phyloP scores from a whole-genome alignment of 495 filamentous ascomycete genomes.

The Penicillium malachiteum region DNA sequence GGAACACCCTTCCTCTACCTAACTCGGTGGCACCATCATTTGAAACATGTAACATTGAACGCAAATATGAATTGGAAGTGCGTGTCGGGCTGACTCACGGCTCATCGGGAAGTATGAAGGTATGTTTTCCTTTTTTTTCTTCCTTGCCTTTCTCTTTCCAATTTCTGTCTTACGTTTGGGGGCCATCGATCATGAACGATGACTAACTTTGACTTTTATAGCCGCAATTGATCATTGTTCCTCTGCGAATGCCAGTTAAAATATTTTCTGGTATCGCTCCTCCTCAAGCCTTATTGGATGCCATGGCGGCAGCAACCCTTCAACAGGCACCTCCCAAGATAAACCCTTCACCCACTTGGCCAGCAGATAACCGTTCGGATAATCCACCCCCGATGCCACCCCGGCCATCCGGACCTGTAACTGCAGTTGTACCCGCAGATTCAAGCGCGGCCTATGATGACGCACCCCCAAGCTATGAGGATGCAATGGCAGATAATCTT shows the following conservation, averaged over 20 bases:
- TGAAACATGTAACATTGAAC: constrained; percentile 80
- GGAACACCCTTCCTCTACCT: constrained; percentile 68
- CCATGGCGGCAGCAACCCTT: constrained; percentile 50
- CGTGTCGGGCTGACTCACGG: constrained; percentile 70
- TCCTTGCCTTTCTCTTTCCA: background rate
- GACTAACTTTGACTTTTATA: constrained; percentile 26
- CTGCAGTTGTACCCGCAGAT: constrained; percentile 20
- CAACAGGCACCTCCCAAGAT: constrained; percentile 27
- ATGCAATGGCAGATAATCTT: constrained; percentile 81
- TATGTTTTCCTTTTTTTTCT: constrained; percentile 30
- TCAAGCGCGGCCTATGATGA: constrained; percentile 54
- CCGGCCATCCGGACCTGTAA: constrained; percentile 22
- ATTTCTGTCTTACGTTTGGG: constrained; percentile 1
- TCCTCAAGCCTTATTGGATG: constrained; percentile 69
- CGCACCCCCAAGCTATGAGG: constrained; percentile 79
- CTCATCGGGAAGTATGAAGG: constrained; percentile 48
- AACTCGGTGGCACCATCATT: constrained; percentile 85
- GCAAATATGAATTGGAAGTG: constrained; percentile 80
- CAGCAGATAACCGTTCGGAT: constrained; percentile 16
- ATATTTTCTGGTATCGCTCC: constrained; percentile 92
- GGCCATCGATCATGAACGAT: constrained; percentile 1
- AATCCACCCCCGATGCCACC: constrained; percentile 39
- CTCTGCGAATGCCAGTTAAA: constrained; percentile 72
- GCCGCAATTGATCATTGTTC: constrained; percentile 70
- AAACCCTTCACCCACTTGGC: constrained; percentile 23